Evolutionary conservation across 441 rosid genomes (phyloP), one percentile per base, ranked within the genome.

Genomic region (Viola pubescens): DNA sequence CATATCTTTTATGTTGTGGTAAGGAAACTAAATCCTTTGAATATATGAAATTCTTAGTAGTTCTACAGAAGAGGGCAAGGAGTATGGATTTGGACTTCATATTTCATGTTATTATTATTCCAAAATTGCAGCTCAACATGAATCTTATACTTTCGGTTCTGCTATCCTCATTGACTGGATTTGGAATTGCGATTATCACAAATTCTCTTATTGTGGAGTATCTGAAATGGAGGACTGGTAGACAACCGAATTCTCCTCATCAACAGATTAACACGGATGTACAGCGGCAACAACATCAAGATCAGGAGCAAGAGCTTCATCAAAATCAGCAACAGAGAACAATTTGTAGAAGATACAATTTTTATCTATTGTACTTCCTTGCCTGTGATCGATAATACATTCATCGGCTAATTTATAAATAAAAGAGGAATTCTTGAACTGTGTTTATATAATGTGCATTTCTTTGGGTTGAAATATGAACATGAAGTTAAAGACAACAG

Each of bases 1-100:
- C 97, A 87, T 74, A 71, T 87, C 55, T 85, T 85, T 71, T 84
- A 79, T 61, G 48, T 84, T 13, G 43, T 83, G 73, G 97, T 90
- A 70, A 79, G 87, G 50, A 49, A 40, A n/a, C 53, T 40, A 37
- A 55, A 26, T n/a, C 40, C 59, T 37, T 19, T 4, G 6, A 9
- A 13, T 45, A 7, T 4, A 4, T 13, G 40, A 38, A 40, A 10
- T 46, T 46, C 44, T 16, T 1, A 7, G 19, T 43, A 26, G 4
- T 59, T 16, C 34, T 59, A 4, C n/a, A 5, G 19, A 5, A 54
- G 10, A 9, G 38, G 48, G 7, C 13, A 1, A n/a, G 14, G 45
- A 41, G 19, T 19, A 13, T 10, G 5, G 50, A 4, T 34, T 9
- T 42, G 13, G 34, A 26, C 6, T 19, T 14, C 1, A 40, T 40